Evolutionary conservation across 2,329 filamentous ascomycete genomes (phyloP), one percentile per base, ranked within the genome.

Genomic region (Gliomastix tumulicola): DNA sequence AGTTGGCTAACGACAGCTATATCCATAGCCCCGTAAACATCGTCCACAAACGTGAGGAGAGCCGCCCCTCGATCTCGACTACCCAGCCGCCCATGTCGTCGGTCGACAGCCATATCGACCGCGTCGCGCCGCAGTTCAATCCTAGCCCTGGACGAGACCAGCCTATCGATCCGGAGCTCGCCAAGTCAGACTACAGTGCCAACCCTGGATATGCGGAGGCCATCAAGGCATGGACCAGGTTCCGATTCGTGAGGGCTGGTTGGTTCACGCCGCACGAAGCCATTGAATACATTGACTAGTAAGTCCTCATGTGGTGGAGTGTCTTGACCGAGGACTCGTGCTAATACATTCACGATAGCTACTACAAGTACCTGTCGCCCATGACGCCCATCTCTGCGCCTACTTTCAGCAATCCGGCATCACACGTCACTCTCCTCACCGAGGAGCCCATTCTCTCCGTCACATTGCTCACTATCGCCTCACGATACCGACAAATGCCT

Each of bases 191-290:
- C 39, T 49, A 67, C 43, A 57, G 67, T 43, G 47, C 63, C 34
- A 68, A 77, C 43, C 65, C 70, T 21, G 70, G 79, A 35, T 81
- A 81, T 47, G 64, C 74, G 30, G 77, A 84, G 40, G 89, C 89
- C 1, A 64, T 95, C 41, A 81, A 79, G 50, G 84, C 88, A n/a
- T 98, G 92, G 92, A 79, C 82, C 3, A 74, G 88, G 44, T 89
- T 96, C 56, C 82, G 89, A 30, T 97, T 97, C 55, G 90, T 97
- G n/a, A 81, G 88, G 37, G 88, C 88, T 8, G 92, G 92, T 9
- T 97, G 90, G 90, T 92, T 98, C 57, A 94, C 88, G 0, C 85
- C 90, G 1, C 80, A 85, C 46, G 92, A 98, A 60, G 90, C 88
- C 17, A 89, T 97, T 57, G 81, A 83, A 30, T 97, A 97, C 53